A percentile compares a stretch with the other conserved stretches of the same genome.
Conservation (phyloP, 2,329 filamentous ascomycete genomes). For the Botryosphaeria dothidea region DNA sequence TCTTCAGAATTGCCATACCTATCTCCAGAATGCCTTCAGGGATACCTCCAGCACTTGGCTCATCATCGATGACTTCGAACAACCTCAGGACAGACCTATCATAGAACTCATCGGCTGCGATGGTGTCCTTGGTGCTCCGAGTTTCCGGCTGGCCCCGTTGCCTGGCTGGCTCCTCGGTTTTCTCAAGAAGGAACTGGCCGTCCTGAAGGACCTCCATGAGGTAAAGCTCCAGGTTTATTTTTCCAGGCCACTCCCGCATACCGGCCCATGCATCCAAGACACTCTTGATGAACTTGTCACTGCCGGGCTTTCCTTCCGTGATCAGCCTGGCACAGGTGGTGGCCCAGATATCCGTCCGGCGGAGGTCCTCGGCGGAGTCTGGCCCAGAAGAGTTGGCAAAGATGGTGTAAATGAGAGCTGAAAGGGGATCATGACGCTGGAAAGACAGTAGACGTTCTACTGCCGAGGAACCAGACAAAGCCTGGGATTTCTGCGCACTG, state of each 20-base stretch:
- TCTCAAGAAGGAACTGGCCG: constrained; percentile 86
- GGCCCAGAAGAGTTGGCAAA: constrained; percentile 85
- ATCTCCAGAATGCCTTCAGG: constrained; percentile 83
- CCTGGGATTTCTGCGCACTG: constrained; percentile 48
- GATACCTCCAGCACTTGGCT: constrained; percentile 74
- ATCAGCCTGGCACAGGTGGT: constrained; percentile 83
- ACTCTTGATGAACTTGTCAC: constrained; percentile 78
- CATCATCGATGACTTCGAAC: constrained; percentile 83
- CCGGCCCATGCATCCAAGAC: constrained; percentile 85
- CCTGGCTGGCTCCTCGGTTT: constrained; percentile 71
- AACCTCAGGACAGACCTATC: constrained; percentile 76
- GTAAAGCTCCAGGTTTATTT: constrained; percentile 87
- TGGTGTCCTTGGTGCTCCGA: constrained; percentile 76
- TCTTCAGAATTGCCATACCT: constrained; percentile 77
- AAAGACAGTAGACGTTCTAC: constrained; percentile 86
- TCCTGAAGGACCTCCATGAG: constrained; percentile 93
- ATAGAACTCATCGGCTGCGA: constrained; percentile 86
- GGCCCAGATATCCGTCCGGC: constrained; percentile 84
- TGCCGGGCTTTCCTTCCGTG: constrained; percentile 71
- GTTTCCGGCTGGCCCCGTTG: constrained; percentile 67
- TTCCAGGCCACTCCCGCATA: constrained; percentile 87
- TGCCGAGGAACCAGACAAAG: constrained; percentile 58
- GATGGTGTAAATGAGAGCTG: constrained; percentile 81
- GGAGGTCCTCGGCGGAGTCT: constrained; percentile 76
- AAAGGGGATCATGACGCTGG: constrained; percentile 83